Percentiles rank a stretch among this genome's conserved stretches.
Evolutionary conservation across 2,329 filamentous ascomycete species (phyloP).

Genomic region (Atkinsonella texensis): DNA sequence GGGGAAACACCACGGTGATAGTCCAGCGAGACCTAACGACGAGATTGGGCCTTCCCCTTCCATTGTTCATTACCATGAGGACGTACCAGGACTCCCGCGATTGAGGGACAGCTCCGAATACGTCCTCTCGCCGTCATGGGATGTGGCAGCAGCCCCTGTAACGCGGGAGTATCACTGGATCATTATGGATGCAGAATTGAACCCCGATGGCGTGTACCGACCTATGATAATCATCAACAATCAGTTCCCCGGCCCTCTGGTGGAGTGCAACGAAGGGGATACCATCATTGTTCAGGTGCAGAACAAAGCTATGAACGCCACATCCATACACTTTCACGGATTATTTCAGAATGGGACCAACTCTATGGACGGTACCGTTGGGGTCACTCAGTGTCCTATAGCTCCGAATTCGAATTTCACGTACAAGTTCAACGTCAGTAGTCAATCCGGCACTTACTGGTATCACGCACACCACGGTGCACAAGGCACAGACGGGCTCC

Average conservation of each 20-base stretch:
- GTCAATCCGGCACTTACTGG: slow-evolving; percentile 36
- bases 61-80: slow-evolving; percentile 14
- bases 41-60: background rate
- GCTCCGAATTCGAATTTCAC: slow-evolving; percentile 49
- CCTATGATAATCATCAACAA: slow-evolving; percentile 61
- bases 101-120: slow-evolving; percentile 36
- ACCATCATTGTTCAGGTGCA: slow-evolving; percentile 55
- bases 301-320: slow-evolving; percentile 55
- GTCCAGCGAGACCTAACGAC: background rate
- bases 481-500: slow-evolving; percentile 57
- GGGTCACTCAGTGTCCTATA: slow-evolving; percentile 56
- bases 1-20: background rate
- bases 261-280: slow-evolving; percentile 65
- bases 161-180: slow-evolving; percentile 49
- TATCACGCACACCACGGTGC: slow-evolving; percentile 57
- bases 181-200: slow-evolving; percentile 43
- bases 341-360: slow-evolving; percentile 67
- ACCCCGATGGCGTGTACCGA: slow-evolving; percentile 46
- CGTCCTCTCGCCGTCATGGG: slow-evolving; percentile 43
- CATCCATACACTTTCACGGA: slow-evolving; percentile 65
- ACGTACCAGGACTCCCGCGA: slow-evolving; percentile 10
- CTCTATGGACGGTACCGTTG: slow-evolving; percentile 60
- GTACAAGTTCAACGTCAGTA: slow-evolving; percentile 54
- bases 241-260: slow-evolving; percentile 59
- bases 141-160: slow-evolving; percentile 34